Percentiles rank a stretch among this genome's conserved stretches.
These are phyloP conservation scores for Lotmaria passim DNA, from an alignment of 208 protist species.

Conservation along the genomic window DNA sequence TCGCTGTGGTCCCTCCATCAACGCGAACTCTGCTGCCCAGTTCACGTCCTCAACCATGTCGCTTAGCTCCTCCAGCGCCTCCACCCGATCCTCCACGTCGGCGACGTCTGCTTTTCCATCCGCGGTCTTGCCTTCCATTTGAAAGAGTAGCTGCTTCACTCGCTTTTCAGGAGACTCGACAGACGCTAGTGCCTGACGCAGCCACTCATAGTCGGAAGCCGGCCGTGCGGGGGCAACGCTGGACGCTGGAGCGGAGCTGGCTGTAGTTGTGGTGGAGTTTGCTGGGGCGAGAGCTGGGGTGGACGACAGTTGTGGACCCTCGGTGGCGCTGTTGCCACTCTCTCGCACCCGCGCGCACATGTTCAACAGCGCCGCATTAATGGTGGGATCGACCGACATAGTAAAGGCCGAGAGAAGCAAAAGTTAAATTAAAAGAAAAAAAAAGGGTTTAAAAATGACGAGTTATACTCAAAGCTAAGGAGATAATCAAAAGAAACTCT, in stretches of 20 bases:
- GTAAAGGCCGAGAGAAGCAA: background rate
- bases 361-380: slow-evolving; percentile 39
- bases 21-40: slow-evolving; percentile 82
- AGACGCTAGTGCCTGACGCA: slow-evolving; percentile 63
- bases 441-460: background rate
- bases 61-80: slow-evolving; percentile 71
- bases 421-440: slow-evolving; percentile 1
- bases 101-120: background rate
- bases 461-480: no score
- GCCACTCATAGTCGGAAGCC: slow-evolving; percentile 66
- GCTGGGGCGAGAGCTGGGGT: background rate
- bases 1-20: slow-evolving; percentile 69
- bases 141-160: slow-evolving; percentile 47
- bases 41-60: slow-evolving; percentile 92
- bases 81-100: slow-evolving; percentile 29
- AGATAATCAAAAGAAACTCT: no score
- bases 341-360: slow-evolving; percentile 38
- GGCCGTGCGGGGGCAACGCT: slow-evolving; percentile 4
- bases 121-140: slow-evolving; percentile 22
- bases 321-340: slow-evolving; percentile 8
- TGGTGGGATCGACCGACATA: slow-evolving; percentile 33
- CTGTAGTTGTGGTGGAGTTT: background rate
- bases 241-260: background rate
- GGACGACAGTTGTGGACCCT: slow-evolving; percentile 8
- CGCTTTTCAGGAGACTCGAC: slow-evolving; percentile 79